Base-by-base conservation (phyloP, 495 filamentous ascomycete species). In the Podospora comata region DNA sequence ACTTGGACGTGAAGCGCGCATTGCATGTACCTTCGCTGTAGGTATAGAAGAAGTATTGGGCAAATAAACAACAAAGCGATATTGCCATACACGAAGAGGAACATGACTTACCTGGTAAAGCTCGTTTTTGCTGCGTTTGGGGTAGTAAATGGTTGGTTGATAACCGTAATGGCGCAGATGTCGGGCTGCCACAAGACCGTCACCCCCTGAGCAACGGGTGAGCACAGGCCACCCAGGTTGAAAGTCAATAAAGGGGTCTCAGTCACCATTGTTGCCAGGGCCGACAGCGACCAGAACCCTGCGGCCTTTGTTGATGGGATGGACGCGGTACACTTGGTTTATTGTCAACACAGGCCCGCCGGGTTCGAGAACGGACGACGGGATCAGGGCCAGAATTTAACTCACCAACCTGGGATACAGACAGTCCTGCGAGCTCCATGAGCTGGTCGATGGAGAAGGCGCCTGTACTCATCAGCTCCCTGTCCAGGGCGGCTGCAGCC, bases 131-230 rank as follows among this genome's bases (percentile, higher is more conserved):
- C 87, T 86, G 65, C 90, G 87, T 77, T 97, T 97, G 13, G 95
- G 95, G 75, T 97, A 98, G 83, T 94, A 98, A 68, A 98, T 83
- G 30, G 88, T 90, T 19, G 95, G 95, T 44, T 85, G 85, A 79
- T 98, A 99, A 68, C 93, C 93, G 79, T 93, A 98, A 76, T 97
- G 92, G 73, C 85, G 88, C n/a, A 99, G 86, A 78, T 99, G 95
- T 44, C 95, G 88, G 55, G 96, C 96, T 54, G 94, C 93, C 27
- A 99, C 95, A 55, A 99, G 89, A 1, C 95, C 96, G 76, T 99
- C 95, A 27, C 95, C 95, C 70, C 95, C 93, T 87, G 72, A 64
- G 44, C 54, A 54, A 53, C 16, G 18, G 16, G 74, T 79, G 59
- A 81, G 76, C 69, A 70, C 64, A 62, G 65, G 44, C 66, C 63